Evolutionary conservation across 2,329 filamentous ascomycete genomes (phyloP).

Genomic region (Aspergillus sp.): DNA sequence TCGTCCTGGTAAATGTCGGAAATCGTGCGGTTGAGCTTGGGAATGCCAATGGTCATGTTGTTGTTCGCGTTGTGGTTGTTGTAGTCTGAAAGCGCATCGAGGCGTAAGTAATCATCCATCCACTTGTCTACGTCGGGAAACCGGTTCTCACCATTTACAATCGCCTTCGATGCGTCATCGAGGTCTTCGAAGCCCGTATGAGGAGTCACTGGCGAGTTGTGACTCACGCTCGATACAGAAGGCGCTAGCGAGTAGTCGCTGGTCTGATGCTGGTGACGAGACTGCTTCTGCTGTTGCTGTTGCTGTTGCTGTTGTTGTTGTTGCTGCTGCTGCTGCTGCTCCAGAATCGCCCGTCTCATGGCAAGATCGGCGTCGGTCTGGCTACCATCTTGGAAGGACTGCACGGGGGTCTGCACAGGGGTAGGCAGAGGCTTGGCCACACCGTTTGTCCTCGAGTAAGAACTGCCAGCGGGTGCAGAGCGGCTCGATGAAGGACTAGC

Average conservation of each 20-base stretch:
- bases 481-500: constrained; percentile 48
- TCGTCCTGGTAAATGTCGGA: constrained; percentile 84
- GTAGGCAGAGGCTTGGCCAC: constrained; percentile 58
- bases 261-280: constrained; percentile 43
- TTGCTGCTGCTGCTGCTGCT: constrained; percentile 40
- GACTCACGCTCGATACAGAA: constrained; percentile 62
- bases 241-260: constrained; percentile 54
- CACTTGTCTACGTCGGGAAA: constrained; percentile 43
- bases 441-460: constrained; percentile 39
- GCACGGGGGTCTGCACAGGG: constrained; percentile 56
- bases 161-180: constrained; percentile 52
- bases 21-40: constrained; percentile 82
- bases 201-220: constrained; percentile 64
- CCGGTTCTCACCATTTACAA: constrained; percentile 58
- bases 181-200: constrained; percentile 57
- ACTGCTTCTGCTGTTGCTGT: constrained; percentile 36
- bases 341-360: constrained; percentile 61
- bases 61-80: constrained; percentile 44
- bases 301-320: constrained; percentile 32
- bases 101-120: constrained; percentile 69
- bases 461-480: constrained; percentile 41
- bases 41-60: constrained; percentile 51
- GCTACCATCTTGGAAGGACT: constrained; percentile 49
- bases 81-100: constrained; percentile 58
- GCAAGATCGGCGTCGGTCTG: constrained; percentile 56